Base-by-base conservation (phyloP, 1,284 basidiomycete species). In the Apiotrichum gamsii region DNA sequence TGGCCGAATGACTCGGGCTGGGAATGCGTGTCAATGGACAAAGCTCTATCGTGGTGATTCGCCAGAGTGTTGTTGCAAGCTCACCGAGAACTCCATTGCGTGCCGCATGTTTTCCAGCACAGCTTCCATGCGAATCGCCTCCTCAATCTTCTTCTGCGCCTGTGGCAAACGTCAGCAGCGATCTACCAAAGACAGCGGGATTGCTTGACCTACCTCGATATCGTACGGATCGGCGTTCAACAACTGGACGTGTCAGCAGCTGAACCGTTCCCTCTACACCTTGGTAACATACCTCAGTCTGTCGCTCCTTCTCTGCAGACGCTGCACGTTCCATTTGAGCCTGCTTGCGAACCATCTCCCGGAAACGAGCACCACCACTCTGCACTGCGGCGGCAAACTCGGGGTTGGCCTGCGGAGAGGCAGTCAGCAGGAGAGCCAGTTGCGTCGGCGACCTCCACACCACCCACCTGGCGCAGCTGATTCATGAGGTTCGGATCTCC, bases 71-170 rank as follows among this genome's bases (percentile, higher is more conserved):
- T 5, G 6, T 5, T 3, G 11, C 4, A 24, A 3, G 21, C 68
- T 57, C 23, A 72, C 70, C 15, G 84, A 84, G 60, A 86, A 90
- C 70, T 94, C 91, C 61, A 94, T 76, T 4, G 91, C 91, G 72
- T 93, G 88, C 53, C 85, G 82, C 78, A 91, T 79, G 64, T 94
- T 91, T 74, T 96, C 93, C 61, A 86, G 73, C 8, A 98, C 86
- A 0, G 85, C 86, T 64, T 96, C 82, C 69, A 91, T 85, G 45
- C 87, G 76, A 55, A 98, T 97, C 1, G 83, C 83, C 65, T 97
- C 95, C 69, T 96, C 94, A 51, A 98, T 98, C 73, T 80, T 84
- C 51, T 78, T 78, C 72, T 98, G 95, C 0, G 91, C 76, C 61
- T 67, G 34, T n/a, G n/a, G 1, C 3, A 10, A 8, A 11, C 0